phyloP scores from a whole-genome alignment of 2,329 filamentous ascomycete genomes.

The Alternaria tenuissima region DNA sequence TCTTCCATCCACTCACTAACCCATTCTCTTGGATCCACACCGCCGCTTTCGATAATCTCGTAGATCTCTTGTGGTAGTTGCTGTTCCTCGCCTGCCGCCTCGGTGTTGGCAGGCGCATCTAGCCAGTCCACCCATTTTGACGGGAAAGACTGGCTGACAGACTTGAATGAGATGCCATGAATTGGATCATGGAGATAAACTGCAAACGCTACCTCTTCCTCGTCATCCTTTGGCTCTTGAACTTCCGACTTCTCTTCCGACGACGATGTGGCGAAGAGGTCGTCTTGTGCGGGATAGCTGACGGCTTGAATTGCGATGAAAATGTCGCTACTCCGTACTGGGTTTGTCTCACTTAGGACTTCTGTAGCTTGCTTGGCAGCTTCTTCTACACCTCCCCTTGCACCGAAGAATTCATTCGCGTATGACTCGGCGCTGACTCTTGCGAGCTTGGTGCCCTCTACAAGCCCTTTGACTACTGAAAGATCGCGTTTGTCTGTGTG shows the following conservation, averaged over 20 bases:
- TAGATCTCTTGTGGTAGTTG: constrained; percentile 82
- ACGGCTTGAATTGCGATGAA: constrained; percentile 96
- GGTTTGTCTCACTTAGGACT: constrained; percentile 82
- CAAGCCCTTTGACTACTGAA: constrained; percentile 78
- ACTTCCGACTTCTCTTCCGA: constrained; percentile 65
- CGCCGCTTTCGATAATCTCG: constrained; percentile 77
- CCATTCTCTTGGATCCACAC: constrained; percentile 95
- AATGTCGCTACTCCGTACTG: constrained; percentile 90
- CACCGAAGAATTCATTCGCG: constrained; percentile 81
- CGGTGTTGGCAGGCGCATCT: constrained; percentile 63
- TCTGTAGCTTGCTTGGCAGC: constrained; percentile 83
- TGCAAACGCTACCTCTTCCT: constrained; percentile 75
- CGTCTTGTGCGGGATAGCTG: constrained; percentile 67
- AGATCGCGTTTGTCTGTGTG: constrained; percentile 75
- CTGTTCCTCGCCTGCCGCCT: constrained; percentile 55
- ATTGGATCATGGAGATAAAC: constrained; percentile 86
- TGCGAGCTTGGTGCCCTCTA: constrained; percentile 90
- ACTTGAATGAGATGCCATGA: constrained; percentile 86
- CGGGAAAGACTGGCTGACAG: constrained; percentile 83
- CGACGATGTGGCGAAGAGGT: constrained; percentile 69
- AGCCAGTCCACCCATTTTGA: constrained; percentile 91
- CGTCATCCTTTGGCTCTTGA: constrained; percentile 64
- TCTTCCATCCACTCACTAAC: constrained; percentile 98
- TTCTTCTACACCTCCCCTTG: constrained; percentile 79
- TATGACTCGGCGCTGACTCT: constrained; percentile 90